These are phyloP conservation scores for Stereum hirsutum DNA, from an alignment of 1,284 basidiomycete species.

Conservation along the genomic window DNA sequence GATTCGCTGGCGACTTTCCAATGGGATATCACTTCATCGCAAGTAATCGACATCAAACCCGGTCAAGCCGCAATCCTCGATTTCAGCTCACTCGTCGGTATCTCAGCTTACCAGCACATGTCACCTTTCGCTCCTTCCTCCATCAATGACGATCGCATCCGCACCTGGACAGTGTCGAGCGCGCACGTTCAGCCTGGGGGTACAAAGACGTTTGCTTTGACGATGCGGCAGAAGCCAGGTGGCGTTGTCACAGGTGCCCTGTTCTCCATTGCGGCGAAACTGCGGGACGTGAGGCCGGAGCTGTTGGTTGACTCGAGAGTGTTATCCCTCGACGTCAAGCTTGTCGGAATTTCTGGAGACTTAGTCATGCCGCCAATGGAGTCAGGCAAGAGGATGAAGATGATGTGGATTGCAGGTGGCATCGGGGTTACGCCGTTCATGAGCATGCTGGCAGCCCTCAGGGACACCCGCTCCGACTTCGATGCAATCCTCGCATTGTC, in stretches of 20 bases:
- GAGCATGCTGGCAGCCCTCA: constrained; percentile 31
- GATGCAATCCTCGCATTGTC: constrained; percentile 37
- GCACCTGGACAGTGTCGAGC: constrained; percentile 57
- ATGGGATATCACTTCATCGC: constrained; percentile 31
- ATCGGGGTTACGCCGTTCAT: constrained; percentile 54
- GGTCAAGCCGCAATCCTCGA: constrained; percentile 51
- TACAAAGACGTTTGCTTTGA: constrained; percentile 28
- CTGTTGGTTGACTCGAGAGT: constrained; percentile 27
- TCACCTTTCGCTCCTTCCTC: constrained; percentile 31
- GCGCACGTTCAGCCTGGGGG: constrained; percentile 13
- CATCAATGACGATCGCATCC: constrained; percentile 54
- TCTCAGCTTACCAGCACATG: constrained; percentile 40
- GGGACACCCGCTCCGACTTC: constrained; percentile 11
- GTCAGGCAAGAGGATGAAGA: constrained; percentile 3
- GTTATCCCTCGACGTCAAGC: constrained; percentile 19
- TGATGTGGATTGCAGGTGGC: constrained; percentile 47
- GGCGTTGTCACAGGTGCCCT: constrained; percentile 43
- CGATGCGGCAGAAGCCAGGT: constrained; percentile 42
- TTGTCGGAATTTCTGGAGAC: constrained; percentile 29
- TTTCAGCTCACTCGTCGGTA: constrained; percentile 39
- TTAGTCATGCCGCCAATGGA: constrained; percentile 19
- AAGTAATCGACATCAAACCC: constrained; percentile 24
- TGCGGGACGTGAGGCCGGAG: constrained; percentile 27
- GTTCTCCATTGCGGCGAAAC: constrained; percentile 35
- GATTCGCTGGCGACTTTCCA: constrained; percentile 44